Evolutionary conservation across 768 basidiomycete species (phyloP).

Genomic region (Pleurotus tuber-regium): DNA sequence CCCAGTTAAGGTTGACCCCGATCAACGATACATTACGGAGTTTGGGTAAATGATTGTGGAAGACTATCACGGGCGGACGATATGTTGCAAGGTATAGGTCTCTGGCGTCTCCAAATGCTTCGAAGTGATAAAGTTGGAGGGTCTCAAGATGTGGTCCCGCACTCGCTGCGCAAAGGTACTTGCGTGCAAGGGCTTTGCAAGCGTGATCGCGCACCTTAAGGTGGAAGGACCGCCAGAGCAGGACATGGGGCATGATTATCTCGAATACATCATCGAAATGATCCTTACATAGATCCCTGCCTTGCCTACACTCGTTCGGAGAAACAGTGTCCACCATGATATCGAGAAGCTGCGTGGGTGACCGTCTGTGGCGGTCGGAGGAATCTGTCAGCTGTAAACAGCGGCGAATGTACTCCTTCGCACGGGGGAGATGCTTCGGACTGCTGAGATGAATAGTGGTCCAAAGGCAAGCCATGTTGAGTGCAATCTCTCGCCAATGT

Average conservation of each 20-base stretch:
- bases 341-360: slow-evolving; percentile 35
- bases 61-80: slow-evolving; percentile 55
- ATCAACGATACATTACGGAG: slow-evolving; percentile 58
- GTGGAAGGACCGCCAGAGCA: slow-evolving; percentile 56
- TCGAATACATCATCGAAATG: slow-evolving; percentile 46
- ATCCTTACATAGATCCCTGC: slow-evolving; percentile 49
- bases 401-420: slow-evolving; percentile 40
- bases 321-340: slow-evolving; percentile 59
- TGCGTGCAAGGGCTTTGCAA: slow-evolving; percentile 55
- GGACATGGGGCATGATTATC: slow-evolving; percentile 43
- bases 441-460: slow-evolving; percentile 53
- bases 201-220: slow-evolving; percentile 58
- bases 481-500: slow-evolving; percentile 54
- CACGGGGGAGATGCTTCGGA: slow-evolving; percentile 46
- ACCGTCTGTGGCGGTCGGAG: background rate
- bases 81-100: slow-evolving; percentile 56
- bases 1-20: slow-evolving; percentile 66
- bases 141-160: slow-evolving; percentile 55
- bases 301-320: slow-evolving; percentile 42
- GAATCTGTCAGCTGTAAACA: slow-evolving; percentile 14
- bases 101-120: slow-evolving; percentile 49
- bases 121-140: slow-evolving; percentile 55
- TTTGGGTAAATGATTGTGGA: slow-evolving; percentile 48
- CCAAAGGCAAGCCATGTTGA: slow-evolving; percentile 53
- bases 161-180: slow-evolving; percentile 47